These are phyloP conservation scores for Lactifluus pinguis DNA, from an alignment of 768 basidiomycete genomes.

Conservation along the genomic window DNA sequence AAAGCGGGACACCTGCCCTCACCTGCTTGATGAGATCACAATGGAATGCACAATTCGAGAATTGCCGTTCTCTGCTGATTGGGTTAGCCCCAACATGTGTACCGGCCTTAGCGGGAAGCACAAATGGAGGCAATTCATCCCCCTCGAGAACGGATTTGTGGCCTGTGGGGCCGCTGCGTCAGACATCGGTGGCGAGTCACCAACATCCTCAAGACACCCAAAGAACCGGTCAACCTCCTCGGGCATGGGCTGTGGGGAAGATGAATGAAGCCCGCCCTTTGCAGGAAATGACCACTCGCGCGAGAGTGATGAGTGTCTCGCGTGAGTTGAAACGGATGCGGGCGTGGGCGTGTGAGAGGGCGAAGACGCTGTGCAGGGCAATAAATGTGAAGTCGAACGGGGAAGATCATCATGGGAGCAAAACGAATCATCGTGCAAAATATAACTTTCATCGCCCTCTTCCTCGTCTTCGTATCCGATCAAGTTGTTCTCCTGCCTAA, in stretches of 20 bases:
- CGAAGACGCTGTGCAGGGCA: slow-evolving; percentile 26
- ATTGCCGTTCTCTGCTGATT: too few relatives aligned
- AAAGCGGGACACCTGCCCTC: too few relatives aligned
- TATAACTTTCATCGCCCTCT: slow-evolving; percentile 52
- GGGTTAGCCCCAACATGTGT: too few relatives aligned
- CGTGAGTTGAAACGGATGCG: slow-evolving; percentile 24
- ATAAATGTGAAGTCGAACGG: slow-evolving; percentile 25
- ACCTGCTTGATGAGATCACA: too few relatives aligned
- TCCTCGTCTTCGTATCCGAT: slow-evolving; percentile 66
- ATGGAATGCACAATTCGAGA: too few relatives aligned
- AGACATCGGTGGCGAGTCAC: slow-evolving; percentile 38
- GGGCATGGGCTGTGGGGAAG: slow-evolving; percentile 20
- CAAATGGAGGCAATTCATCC: slow-evolving; percentile 43
- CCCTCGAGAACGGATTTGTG: slow-evolving; percentile 51
- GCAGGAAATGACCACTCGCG: slow-evolving; percentile 57
- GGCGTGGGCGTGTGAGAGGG: slow-evolving; percentile 23
- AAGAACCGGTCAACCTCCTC: slow-evolving; percentile 73
- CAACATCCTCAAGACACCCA: slow-evolving; percentile 49
- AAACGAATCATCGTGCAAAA: slow-evolving; percentile 27
- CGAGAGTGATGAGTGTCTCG: slow-evolving; percentile 39
- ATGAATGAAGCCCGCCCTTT: slow-evolving; percentile 14
- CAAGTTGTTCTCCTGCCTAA: slow-evolving; percentile 50
- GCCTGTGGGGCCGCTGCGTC: slow-evolving; percentile 30
- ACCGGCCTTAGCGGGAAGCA: too few relatives aligned
- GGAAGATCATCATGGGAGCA: slow-evolving; percentile 26